A percentile compares a stretch with the other conserved stretches of the same genome.
Conservation (phyloP, 331 rosid species). For the Arachis monticola region DNA sequence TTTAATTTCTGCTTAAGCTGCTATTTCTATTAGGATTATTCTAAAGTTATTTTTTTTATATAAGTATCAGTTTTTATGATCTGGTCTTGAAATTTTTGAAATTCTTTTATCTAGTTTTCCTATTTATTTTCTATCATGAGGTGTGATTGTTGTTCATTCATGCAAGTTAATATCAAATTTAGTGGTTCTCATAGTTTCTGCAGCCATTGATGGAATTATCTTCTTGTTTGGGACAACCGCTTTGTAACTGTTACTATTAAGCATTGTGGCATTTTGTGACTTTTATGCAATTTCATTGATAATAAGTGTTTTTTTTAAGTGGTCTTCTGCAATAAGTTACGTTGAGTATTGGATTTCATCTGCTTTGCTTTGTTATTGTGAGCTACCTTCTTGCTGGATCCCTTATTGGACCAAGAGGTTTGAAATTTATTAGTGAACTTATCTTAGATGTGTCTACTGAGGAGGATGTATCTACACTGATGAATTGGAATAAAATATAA, state of each 20-base stretch:
- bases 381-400: slow-evolving; percentile 99
- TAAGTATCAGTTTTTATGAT: slow-evolving; percentile 34
- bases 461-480: no score
- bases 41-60: neutral
- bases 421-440: slow-evolving; percentile 77
- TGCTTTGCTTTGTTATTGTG: slow-evolving; percentile 68
- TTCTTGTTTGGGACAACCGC: slow-evolving; percentile 99
- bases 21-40: neutral
- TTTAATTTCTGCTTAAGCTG: no score
- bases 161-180: slow-evolving; percentile 97
- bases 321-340: slow-evolving; percentile 12
- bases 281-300: no score
- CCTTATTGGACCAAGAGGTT: slow-evolving; percentile 96
- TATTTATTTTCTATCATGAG: neutral
- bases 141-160: slow-evolving; percentile 29
- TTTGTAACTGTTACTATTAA: slow-evolving; percentile 47
- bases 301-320: slow-evolving; percentile 31
- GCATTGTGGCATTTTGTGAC: neutral
- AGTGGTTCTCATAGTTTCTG: slow-evolving; percentile 94
- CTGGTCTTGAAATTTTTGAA: slow-evolving; percentile 38
- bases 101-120: slow-evolving; percentile 31
- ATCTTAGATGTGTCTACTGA: no score
- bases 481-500: no score
- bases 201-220: slow-evolving; percentile 93
- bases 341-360: slow-evolving; percentile 22